Evolutionary conservation across 305 asterid genomes (phyloP), one percentile per base, ranked within the genome.

Genomic region (Plantago lanceolata): DNA sequence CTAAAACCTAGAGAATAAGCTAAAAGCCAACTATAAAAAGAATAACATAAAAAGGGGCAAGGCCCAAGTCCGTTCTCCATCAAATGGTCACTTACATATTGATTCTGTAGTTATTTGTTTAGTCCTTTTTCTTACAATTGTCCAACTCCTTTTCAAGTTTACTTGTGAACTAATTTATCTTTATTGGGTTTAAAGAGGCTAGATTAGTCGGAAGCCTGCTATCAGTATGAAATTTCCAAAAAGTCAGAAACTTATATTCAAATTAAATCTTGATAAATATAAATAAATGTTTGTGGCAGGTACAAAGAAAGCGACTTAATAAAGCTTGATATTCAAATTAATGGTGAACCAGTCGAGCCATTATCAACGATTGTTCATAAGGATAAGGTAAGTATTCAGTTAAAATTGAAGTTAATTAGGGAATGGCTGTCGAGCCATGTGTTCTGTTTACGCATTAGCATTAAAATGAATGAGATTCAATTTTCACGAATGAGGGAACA

Each of bases 301-400:
- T 90, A 90, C 59, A 83, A 61, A 76, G 94, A 88, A 76, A 90
- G 90, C 78, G 93, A 94, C 77, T 73, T 94, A 64, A 80, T 90
- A 76, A 94, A 90, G 93, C 99, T 90, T 67, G 99, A 94, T 79
- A 86, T 94, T 79, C 90, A 84, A 73, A 94, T 94, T 59, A 88
- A 80, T 63, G 95, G 96, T 64, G 99, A 94, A 15, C 79, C 76
- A 19, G 97, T 94, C 75, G 99, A 94, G 71, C 99, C 99, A 65
- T 82, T 94, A 64, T 88, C 99, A 31, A 94, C 97, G 68, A 94
- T 94, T 61, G 99, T 94, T 54, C 99, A 94, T 66, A 94, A 84
- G 75, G 99, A 94, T 81, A 94, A 94, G 96, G 99, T 86, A 81
- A 63, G 50, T 48, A 55, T 19, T 1, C 53, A 0, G 60, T 55